Conservation (phyloP, 176 grass and related monocot species). For the Oryza meridionalis region DNA sequence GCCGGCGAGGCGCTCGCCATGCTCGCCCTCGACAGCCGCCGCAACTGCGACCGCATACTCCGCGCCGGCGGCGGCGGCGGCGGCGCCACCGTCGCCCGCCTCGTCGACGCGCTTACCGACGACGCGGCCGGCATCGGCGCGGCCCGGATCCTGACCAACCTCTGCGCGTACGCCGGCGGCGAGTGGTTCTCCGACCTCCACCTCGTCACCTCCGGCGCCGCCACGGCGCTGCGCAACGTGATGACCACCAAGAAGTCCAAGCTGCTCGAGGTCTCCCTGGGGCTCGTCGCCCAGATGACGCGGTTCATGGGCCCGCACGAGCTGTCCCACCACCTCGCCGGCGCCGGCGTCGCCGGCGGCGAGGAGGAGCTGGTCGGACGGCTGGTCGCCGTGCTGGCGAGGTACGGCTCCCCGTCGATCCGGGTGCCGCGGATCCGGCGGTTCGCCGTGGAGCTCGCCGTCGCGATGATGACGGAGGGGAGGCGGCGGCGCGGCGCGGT, state of each 20-base stretch:
- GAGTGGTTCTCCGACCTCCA: conserved; percentile 33
- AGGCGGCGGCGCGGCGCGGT: not conserved
- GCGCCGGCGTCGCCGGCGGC: not conserved
- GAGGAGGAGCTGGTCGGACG: conserved; percentile 21
- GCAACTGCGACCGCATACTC: conserved; percentile 70
- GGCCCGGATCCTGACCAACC: conserved; percentile 65
- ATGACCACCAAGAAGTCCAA: conserved; percentile 21
- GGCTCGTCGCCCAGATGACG: conserved; percentile 42
- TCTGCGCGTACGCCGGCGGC: conserved; percentile 48
- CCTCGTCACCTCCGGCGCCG: conserved; percentile 39
- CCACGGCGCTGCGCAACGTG: conserved; percentile 30
- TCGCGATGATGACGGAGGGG: conserved; percentile 40
- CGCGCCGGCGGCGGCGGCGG: conserved; percentile 17
- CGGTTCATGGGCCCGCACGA: conserved; percentile 48
- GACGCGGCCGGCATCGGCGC: conserved; percentile 19
- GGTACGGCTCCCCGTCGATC: conserved; percentile 50
- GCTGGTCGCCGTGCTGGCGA: conserved; percentile 45
- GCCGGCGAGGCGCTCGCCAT: conserved; percentile 81
- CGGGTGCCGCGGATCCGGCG: conserved; percentile 56
- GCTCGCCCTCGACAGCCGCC: conserved; percentile 65
- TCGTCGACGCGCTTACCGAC: conserved; percentile 51
- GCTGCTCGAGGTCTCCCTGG: conserved; percentile 57
- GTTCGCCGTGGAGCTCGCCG: conserved; percentile 55
- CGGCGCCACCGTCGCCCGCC: conserved; percentile 30
- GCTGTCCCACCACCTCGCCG: conserved; percentile 28